Base-by-base conservation (phyloP, 192 early-diverging fungal genomes). In the Rhizoclosmatium sp. region DNA sequence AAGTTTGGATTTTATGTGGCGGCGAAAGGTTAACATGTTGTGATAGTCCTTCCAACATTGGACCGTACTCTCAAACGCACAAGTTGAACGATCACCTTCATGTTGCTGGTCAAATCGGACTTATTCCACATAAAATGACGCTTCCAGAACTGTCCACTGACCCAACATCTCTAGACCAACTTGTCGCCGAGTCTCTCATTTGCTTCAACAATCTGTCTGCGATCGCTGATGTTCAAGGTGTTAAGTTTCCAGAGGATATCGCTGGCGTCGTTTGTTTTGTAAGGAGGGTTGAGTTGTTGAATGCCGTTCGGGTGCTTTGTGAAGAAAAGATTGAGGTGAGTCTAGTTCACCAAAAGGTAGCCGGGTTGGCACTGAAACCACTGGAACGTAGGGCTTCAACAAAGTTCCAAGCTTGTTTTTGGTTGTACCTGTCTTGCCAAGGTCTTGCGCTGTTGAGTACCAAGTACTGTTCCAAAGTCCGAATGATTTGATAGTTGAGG, bases 31-130 rank as follows among this genome's bases (percentile, higher is more conserved):
- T 19, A 61, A 45, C 51, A 16, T 44, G 19, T 80, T 46, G 1
- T 23, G 51, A 4, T 39, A 88, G 87, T 7, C 94, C 94, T 41
- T 93, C 94, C 40, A 95, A 95, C 73, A 95, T 95, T 78, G 94
- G 94, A 31, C 94, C 94, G 23, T 95, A 95, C 80, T 92, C 91
- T 12, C 94, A 95, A 80, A 87, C 89, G 16, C 87, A 86, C 40
- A 9, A 92, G 92, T 76, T 85, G 59, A 69, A 80, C 5, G 87
- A 89, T 51, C 91, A 92, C 78, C 80, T 83, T n/a, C 93, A 85
- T 79, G 84, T 94, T 62, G 93, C 94, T 21, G 94, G 94, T 3
- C 92, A 93, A 81, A 95, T 95, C 68, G 93, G 92, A 7, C 85
- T 95, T 49, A 82, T 92, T 47, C 94, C 94, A 42, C 71, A 82